Conservation (phyloP, 1,284 basidiomycete genomes). For the Agroathelia rolfsii region DNA sequence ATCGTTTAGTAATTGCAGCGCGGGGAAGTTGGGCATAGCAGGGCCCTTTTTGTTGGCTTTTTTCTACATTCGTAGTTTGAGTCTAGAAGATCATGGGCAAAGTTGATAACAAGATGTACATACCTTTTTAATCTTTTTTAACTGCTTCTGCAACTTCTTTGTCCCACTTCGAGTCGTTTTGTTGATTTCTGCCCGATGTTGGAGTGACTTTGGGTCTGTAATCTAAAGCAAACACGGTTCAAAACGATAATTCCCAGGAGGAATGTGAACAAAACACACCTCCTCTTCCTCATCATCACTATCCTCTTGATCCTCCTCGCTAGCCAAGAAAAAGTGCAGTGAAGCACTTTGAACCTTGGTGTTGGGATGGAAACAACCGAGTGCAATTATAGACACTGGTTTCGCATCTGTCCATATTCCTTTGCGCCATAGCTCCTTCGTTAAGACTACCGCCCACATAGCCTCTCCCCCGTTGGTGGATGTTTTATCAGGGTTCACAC, state of each 20-base stretch:
- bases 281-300: constrained; percentile 68
- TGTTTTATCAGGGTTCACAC: constrained; percentile 32
- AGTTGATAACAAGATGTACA: constrained; percentile 11
- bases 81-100: no score
- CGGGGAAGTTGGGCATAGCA: constrained; percentile 75
- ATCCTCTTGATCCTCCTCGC: constrained; percentile 61
- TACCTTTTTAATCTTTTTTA: constrained; percentile 66
- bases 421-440: constrained; percentile 93
- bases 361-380: constrained; percentile 91
- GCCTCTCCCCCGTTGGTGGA: constrained; percentile 71
- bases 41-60: constrained; percentile 37
- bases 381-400: constrained; percentile 85
- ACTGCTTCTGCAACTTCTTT: constrained; percentile 64
- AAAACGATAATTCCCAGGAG: no score
- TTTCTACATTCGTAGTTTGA: constrained; percentile 46
- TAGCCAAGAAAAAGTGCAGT: constrained; percentile 94
- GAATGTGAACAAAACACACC: constrained; percentile 22
- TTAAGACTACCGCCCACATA: constrained; percentile 95
- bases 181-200: constrained; percentile 81
- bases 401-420: constrained; percentile 92
- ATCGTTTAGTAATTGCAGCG: constrained; percentile 89
- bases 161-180: constrained; percentile 80
- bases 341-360: constrained; percentile 94
- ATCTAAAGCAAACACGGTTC: constrained; percentile 28
- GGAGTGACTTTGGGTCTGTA: constrained; percentile 61